Evolutionary conservation across 1,284 basidiomycete species (phyloP).

Genomic region (Quambalaria eucalypti): DNA sequence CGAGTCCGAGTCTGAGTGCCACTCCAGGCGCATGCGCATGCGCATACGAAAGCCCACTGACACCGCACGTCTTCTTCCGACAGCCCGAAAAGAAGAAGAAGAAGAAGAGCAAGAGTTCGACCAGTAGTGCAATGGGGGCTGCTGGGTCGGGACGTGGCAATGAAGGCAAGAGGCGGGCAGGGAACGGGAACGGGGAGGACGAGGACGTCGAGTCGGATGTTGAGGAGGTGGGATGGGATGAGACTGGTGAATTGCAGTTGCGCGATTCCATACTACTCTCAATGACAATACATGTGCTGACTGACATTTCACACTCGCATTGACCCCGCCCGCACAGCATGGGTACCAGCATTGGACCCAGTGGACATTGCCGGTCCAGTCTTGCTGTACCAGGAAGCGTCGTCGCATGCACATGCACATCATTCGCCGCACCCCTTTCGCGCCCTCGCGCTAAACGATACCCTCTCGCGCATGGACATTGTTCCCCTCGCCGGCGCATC

Average conservation of each 20-base stretch:
- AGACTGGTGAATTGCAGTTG: not conserved
- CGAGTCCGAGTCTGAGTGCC: not conserved
- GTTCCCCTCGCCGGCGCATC: too few species aligned
- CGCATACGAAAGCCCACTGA: not conserved
- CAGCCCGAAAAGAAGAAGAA: conserved; percentile 8
- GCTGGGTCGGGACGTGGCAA: too few species aligned
- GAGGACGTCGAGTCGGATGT: conserved; percentile 1
- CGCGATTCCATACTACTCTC: not conserved
- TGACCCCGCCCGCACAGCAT: not conserved
- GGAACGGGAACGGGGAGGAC: conserved; percentile 2
- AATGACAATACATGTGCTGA: conserved; percentile 1
- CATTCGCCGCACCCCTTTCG: not conserved
- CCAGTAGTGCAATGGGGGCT: not conserved
- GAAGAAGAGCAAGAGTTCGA: conserved; percentile 4
- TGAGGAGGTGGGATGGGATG: conserved; percentile 1
- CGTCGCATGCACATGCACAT: not conserved
- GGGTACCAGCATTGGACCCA: not conserved
- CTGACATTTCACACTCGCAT: not conserved
- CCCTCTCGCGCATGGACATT: not conserved
- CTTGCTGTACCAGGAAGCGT: not conserved
- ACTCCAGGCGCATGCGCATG: too few species aligned
- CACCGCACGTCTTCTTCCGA: not conserved
- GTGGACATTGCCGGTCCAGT: not conserved
- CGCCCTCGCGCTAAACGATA: not conserved
- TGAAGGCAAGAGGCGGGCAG: not conserved